Evolutionary conservation across 148 eudicot genomes (phyloP), one percentile per base, ranked within the genome.

Genomic region (Diospyros kaki): DNA sequence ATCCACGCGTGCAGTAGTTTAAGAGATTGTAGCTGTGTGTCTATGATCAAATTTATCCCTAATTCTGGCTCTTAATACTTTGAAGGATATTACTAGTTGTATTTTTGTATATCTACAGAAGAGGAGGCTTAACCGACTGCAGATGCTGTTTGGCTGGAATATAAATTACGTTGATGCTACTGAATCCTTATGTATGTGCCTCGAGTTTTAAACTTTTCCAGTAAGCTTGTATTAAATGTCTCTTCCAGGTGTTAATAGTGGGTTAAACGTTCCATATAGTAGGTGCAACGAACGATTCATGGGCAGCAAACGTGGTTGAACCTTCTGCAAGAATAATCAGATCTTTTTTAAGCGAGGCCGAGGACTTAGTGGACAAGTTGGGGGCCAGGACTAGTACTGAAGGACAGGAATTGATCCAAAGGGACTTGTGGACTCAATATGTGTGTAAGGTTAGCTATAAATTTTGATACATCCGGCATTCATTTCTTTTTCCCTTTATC

Each of bases 401-500:
- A 1, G 85, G 70, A 54, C 68, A 68, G 42, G 86, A 87, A 76
- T 60, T 87, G 62, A 63, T 67, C 39, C 86, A 82, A 72, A 86
- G 88, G 77, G 96, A 94, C 81, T 85, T 94, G 76, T 94, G 97
- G 97, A 88, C 89, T 64, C 98, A 72, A 51, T 78, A 86, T 77
- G 83, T 81, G 15, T 92, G 98, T 80, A 81, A 90, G 98, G 98
- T 94, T 44, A 77, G 83, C 69, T 44, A 41, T 46, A 14, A 59
- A 3, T 28, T 45, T 15, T 64, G 3, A 4, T 10, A 39, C 14
- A 52, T 13, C 50, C 2, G 17, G 51, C 53, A n/a, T 55, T 50
- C 53, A n/a, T 55, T 50, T 28, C 15, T 48, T 43, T 51, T 54
- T 17, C 66, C 66, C 69, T 10, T 51, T 44, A 15, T 58, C 58